Conservation (phyloP, 208 protist species). For the Angomonas deanei region DNA sequence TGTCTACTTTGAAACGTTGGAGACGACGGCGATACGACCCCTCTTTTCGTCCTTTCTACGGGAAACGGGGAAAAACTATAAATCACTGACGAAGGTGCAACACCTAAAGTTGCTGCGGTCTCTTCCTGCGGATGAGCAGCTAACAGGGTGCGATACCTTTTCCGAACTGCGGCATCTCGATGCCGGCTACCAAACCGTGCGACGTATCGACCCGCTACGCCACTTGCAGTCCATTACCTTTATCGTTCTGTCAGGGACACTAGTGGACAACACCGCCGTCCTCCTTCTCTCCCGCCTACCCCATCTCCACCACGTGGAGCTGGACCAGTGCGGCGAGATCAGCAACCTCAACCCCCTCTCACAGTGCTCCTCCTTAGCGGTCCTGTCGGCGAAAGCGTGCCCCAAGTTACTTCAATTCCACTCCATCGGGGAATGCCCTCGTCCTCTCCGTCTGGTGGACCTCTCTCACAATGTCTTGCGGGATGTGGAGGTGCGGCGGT, state of each 20-base stretch:
- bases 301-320: constrained; percentile 19
- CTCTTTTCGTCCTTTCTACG: constrained; percentile 13
- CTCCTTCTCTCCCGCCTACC: constrained; percentile 23
- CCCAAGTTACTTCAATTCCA: constrained; percentile 16
- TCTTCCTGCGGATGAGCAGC: constrained; percentile 10
- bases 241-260: constrained; percentile 21
- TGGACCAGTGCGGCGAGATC: constrained; percentile 34
- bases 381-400: constrained; percentile 16
- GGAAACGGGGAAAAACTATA: constrained; percentile 2
- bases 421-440: constrained; percentile 13
- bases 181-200: constrained; percentile 11
- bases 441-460: constrained; percentile 15
- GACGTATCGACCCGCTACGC: constrained; percentile 23
- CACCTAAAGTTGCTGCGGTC: constrained; percentile 17
- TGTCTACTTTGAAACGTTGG: not conserved
- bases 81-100: constrained; percentile 9
- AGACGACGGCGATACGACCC: constrained; percentile 6
- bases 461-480: constrained; percentile 24
- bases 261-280: constrained; percentile 37
- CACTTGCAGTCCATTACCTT: constrained; percentile 17
- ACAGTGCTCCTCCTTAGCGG: constrained; percentile 5
- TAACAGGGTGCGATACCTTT: constrained; percentile 24
- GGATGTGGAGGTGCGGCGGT: constrained; percentile 10
- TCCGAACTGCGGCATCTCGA: constrained; percentile 18
- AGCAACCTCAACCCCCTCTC: constrained; percentile 30